Evolutionary conservation across 164 flowering plant species (phyloP).

Genomic region (Saururus chinensis): DNA sequence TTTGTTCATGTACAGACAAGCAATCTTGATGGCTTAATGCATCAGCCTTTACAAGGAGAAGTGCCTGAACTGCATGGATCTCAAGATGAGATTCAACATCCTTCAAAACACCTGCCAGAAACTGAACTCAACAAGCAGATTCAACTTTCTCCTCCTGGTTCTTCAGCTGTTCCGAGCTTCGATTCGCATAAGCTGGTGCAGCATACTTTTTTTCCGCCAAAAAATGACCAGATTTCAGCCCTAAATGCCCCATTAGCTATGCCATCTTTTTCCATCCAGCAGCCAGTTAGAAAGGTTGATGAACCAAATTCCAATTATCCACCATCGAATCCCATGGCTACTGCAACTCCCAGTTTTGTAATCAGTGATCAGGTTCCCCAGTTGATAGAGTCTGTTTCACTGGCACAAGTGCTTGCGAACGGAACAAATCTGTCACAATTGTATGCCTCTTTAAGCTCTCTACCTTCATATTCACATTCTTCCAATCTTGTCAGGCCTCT

Average conservation of each 20-base stretch:
- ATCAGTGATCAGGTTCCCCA: conserved; percentile 32
- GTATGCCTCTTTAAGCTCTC: conserved; percentile 31
- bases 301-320: conserved; percentile 7
- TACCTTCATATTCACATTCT: conserved; percentile 3
- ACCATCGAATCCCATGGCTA: conserved; percentile 13
- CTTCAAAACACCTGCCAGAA: conserved; percentile 4
- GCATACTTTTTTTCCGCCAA: conserved; percentile 6
- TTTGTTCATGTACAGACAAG: background rate
- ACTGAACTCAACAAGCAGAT: conserved; percentile 5
- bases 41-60: background rate
- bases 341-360: conserved; percentile 22
- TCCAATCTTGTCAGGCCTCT: conserved; percentile 12
- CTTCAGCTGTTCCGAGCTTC: conserved; percentile 5
- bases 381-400: conserved; percentile 35
- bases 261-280: background rate
- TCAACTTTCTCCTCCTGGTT: conserved; percentile 5
- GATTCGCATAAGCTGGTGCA: conserved; percentile 12
- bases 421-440: conserved; percentile 43
- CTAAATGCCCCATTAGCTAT: background rate
- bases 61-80: conserved; percentile 1
- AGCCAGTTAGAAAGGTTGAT: conserved; percentile 8
- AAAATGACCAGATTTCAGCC: conserved; percentile 10
- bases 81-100: background rate
- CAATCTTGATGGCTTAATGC: background rate
- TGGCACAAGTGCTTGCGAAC: conserved; percentile 46